phyloP scores from a whole-genome alignment of 2,329 filamentous ascomycete species.

The Diaporthe velutina region DNA sequence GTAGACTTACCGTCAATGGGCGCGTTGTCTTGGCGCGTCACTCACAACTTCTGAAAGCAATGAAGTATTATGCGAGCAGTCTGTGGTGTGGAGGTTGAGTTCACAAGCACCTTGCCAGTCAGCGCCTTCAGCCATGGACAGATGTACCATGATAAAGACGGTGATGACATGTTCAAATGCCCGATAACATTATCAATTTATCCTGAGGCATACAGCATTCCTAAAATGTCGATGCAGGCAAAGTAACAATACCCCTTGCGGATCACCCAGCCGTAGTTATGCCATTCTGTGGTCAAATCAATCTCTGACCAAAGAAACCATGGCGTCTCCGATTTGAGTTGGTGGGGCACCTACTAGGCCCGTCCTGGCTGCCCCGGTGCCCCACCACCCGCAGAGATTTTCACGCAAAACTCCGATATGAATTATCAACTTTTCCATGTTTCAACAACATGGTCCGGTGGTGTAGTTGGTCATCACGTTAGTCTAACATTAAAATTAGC shows the following conservation, averaged over 20 bases:
- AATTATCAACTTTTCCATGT: accelerated
- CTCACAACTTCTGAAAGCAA: background rate
- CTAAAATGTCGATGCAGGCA: background rate
- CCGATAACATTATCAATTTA: background rate
- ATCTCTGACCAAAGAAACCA: background rate
- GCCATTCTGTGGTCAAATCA: background rate
- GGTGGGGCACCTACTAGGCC: background rate
- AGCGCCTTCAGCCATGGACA: background rate
- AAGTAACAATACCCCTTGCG: background rate
- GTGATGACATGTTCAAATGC: background rate
- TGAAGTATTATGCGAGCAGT: background rate
- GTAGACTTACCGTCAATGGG: background rate
- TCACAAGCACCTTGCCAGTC: background rate
- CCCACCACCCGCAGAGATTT: background rate
- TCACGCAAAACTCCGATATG: background rate
- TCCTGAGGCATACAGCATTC: background rate
- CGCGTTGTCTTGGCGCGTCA: background rate
- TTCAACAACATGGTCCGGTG: slow-evolving; percentile 37
- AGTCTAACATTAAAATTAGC: slow-evolving; percentile 54
- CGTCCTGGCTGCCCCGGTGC: background rate
- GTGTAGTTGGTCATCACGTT: slow-evolving; percentile 62
- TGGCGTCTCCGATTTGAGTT: too few species aligned
- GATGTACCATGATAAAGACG: background rate
- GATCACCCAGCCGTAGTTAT: background rate
- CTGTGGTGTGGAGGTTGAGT: background rate